Conservation (phyloP, 2,329 filamentous ascomycete genomes). For the Penicillium sp. region DNA sequence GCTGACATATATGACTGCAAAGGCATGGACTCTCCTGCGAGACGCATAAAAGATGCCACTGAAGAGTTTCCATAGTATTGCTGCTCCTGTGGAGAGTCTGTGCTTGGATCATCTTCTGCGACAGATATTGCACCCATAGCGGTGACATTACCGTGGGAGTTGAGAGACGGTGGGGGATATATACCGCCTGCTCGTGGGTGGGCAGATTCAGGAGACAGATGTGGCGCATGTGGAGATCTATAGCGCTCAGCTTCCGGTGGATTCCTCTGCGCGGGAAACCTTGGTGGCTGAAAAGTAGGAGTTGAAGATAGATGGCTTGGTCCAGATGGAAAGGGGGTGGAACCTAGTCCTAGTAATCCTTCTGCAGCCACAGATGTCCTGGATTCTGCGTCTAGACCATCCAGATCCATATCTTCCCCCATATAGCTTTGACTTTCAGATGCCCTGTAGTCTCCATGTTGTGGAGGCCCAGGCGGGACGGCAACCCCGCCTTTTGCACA, state of each 20-base stretch:
- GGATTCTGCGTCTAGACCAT: constrained; percentile 14
- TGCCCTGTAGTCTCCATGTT: neutral
- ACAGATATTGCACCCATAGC: constrained; percentile 45
- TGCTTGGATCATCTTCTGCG: constrained; percentile 25
- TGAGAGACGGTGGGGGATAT: constrained; percentile 15
- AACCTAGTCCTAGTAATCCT: constrained; percentile 20
- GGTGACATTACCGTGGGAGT: constrained; percentile 31
- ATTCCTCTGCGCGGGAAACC: neutral
- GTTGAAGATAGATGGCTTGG: constrained; percentile 2
- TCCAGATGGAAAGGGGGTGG: constrained; percentile 1
- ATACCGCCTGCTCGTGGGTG: constrained; percentile 5
- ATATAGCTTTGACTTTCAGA: neutral
- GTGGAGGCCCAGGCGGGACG: constrained; percentile 13
- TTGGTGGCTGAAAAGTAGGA: constrained; percentile 1
- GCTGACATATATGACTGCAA: constrained; percentile 17
- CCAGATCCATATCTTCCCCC: neutral
- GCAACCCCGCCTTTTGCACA: constrained; percentile 25
- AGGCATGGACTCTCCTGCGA: constrained; percentile 35
- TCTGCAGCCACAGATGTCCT: constrained; percentile 23
- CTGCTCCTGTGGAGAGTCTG: constrained; percentile 26
- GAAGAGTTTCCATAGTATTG: constrained; percentile 45
- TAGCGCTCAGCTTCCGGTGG: neutral
- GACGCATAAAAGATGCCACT: constrained; percentile 43
- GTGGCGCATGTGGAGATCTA: neutral
- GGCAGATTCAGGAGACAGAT: constrained; percentile 1